A percentile compares a stretch with the other conserved stretches of the same genome.
phyloP scores from a whole-genome alignment of 2,329 filamentous ascomycete genomes.

The Xylariaceae sp. region DNA sequence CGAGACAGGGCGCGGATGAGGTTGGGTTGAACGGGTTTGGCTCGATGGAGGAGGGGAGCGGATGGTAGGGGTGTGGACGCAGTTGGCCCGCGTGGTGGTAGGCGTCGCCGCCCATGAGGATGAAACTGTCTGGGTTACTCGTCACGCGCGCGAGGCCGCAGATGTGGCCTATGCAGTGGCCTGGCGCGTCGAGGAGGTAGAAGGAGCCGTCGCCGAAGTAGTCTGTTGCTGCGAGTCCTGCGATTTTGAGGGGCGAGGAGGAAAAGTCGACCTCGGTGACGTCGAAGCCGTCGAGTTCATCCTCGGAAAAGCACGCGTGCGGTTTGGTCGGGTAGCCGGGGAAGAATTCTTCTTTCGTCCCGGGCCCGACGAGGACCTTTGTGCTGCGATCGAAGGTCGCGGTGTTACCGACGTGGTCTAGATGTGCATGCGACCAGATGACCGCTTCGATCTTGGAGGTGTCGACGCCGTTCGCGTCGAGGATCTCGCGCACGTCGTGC shows the following conservation, averaged over 20 bases:
- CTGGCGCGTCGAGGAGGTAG: conserved; percentile 27
- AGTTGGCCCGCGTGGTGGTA: conserved; percentile 24
- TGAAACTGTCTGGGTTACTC: conserved; percentile 28
- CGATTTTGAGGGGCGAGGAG: conserved; percentile 16
- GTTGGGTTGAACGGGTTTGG: conserved; percentile 36
- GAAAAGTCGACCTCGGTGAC: conserved; percentile 25
- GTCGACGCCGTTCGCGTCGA: conserved; percentile 24
- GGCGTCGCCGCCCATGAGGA: conserved; percentile 26
- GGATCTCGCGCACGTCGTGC: conserved; percentile 21
- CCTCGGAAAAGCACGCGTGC: conserved; percentile 13
- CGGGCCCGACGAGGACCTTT: conserved; percentile 22
- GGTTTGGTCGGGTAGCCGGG: conserved; percentile 23
- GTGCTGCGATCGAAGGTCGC: conserved; percentile 21
- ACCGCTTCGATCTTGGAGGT: conserved; percentile 22
- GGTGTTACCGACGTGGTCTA: conserved; percentile 26
- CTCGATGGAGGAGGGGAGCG: conserved; percentile 30
- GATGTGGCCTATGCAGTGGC: conserved; percentile 26
- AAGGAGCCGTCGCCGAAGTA: conserved; percentile 28
- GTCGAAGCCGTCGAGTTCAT: conserved; percentile 20
- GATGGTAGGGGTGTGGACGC: conserved; percentile 22
- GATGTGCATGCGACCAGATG: conserved; percentile 26
- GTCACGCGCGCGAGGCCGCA: conserved; percentile 27
- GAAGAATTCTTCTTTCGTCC: conserved; percentile 15
- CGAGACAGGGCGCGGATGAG: conserved; percentile 31
- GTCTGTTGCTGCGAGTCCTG: conserved; percentile 22